Evolutionary conservation across 2,329 filamentous ascomycete genomes (phyloP).

Genomic region (Alternaria arborescens): DNA sequence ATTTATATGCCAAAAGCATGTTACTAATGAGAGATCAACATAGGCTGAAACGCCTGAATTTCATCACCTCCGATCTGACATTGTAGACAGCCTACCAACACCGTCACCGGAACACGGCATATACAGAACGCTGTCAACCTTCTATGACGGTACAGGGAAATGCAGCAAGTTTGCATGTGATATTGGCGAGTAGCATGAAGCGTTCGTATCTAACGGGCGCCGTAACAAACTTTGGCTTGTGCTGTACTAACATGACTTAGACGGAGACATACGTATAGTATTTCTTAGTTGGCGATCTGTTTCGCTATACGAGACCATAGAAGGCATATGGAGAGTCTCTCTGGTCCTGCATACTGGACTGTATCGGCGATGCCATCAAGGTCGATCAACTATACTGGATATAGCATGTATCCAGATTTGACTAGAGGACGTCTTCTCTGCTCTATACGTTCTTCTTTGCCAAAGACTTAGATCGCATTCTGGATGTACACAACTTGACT

Average conservation of each 20-base stretch:
- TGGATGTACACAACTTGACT: not conserved
- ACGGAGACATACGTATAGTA: not conserved
- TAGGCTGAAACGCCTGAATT: not conserved
- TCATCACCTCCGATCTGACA: not conserved
- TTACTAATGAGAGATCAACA: not conserved
- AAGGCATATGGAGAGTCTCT: not conserved
- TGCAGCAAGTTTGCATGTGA: not conserved
- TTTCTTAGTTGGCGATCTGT: not conserved
- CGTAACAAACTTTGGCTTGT: not conserved
- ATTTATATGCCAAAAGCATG: not conserved
- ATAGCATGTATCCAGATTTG: not conserved
- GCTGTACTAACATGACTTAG: not conserved
- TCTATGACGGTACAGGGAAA: not conserved
- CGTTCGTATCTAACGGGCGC: not conserved
- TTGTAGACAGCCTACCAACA: not conserved
- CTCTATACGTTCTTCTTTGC: not conserved
- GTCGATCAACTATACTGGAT: not conserved
- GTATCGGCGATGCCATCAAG: not conserved
- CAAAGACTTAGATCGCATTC: not conserved
- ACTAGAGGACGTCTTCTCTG: not conserved
- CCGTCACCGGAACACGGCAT: not conserved
- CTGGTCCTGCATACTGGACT: not conserved
- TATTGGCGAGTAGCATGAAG: not conserved
- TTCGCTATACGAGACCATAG: not conserved
- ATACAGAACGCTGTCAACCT: not conserved